phyloP scores from a whole-genome alignment of 2,329 filamentous ascomycete genomes.

The Pseudogymnoascus sp. region DNA sequence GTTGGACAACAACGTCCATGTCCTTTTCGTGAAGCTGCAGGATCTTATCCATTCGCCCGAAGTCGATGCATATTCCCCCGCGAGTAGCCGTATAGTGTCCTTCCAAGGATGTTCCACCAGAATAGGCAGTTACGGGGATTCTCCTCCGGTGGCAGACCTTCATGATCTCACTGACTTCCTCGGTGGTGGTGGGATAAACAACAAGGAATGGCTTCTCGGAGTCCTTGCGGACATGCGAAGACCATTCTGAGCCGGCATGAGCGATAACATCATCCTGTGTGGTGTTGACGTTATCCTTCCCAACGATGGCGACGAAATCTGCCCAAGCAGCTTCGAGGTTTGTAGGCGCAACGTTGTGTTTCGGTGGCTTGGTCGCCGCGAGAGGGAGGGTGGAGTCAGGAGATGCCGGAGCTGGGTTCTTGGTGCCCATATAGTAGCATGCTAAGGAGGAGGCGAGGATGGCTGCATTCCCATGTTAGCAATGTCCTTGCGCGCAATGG shows the following conservation, averaged over 20 bases:
- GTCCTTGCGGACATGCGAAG: conserved; percentile 43
- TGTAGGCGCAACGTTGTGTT: conserved; percentile 49
- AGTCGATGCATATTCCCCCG: conserved; percentile 79
- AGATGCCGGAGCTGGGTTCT: conserved; percentile 42
- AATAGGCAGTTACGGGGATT: conserved; percentile 82
- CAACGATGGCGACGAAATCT: conserved; percentile 57
- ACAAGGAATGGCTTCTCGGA: conserved; percentile 56
- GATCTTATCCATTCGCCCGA: conserved; percentile 76
- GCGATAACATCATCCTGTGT: conserved; percentile 43
- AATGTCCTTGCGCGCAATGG: conserved; percentile 3
- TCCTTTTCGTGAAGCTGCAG: conserved; percentile 68
- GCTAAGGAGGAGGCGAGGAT: conserved; percentile 22
- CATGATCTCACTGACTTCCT: conserved; percentile 80
- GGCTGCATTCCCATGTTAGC: conserved; percentile 19
- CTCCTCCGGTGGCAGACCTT: conserved; percentile 72
- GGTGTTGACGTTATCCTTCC: conserved; percentile 57
- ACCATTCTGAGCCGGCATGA: conserved; percentile 56
- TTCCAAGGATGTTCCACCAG: conserved; percentile 81
- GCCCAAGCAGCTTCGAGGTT: conserved; percentile 62
- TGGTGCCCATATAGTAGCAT: conserved; percentile 49
- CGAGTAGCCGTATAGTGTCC: conserved; percentile 78
- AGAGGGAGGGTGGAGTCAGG: conserved; percentile 53
- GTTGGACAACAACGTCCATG: conserved; percentile 67
- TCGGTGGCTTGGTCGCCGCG: conserved; percentile 39
- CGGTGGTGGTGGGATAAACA: conserved; percentile 66